Evolutionary conservation across 768 basidiomycete species (phyloP).

Genomic region (Pilatotrama ljubarskyi): DNA sequence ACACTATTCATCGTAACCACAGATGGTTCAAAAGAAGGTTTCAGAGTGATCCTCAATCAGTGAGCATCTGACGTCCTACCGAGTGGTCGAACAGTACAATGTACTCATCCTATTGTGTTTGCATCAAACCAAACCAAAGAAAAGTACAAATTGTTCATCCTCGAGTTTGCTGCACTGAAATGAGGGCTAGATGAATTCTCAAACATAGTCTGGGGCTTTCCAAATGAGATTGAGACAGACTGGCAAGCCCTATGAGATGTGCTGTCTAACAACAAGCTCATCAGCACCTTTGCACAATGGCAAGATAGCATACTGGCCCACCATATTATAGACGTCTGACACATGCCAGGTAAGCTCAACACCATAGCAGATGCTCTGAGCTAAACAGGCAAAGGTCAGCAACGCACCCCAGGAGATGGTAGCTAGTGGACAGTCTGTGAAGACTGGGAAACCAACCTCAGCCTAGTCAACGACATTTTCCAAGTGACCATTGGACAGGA

Average conservation of each 20-base stretch:
- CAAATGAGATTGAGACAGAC: slow-evolving; percentile 38
- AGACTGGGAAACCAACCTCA: slow-evolving; percentile 29
- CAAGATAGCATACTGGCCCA: slow-evolving; percentile 34
- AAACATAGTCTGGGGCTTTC: slow-evolving; percentile 24
- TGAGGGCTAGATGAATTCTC: slow-evolving; percentile 27
- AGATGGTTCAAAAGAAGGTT: slow-evolving; percentile 36
- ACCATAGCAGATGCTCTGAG: slow-evolving; percentile 30
- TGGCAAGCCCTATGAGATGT: slow-evolving; percentile 38
- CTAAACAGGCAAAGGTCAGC: slow-evolving; percentile 15
- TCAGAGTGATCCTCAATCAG: slow-evolving; percentile 36
- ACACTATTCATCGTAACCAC: slow-evolving; percentile 39
- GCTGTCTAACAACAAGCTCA: slow-evolving; percentile 31
- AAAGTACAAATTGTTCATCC: slow-evolving; percentile 34
- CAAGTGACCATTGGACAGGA: background rate
- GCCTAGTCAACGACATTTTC: slow-evolving; percentile 21
- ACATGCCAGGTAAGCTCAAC: slow-evolving; percentile 27
- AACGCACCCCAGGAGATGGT: slow-evolving; percentile 13
- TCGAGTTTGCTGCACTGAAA: slow-evolving; percentile 41
- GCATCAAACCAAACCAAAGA: slow-evolving; percentile 36
- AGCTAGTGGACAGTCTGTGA: slow-evolving; percentile 28
- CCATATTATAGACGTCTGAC: slow-evolving; percentile 27
- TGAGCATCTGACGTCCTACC: slow-evolving; percentile 16
- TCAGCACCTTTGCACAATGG: slow-evolving; percentile 36
- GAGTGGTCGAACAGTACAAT: slow-evolving; percentile 21
- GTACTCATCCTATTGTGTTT: slow-evolving; percentile 35